Evolutionary conservation across 306 rosid species (phyloP), one percentile per base, ranked within the genome.

Genomic region (Sindora glabra): DNA sequence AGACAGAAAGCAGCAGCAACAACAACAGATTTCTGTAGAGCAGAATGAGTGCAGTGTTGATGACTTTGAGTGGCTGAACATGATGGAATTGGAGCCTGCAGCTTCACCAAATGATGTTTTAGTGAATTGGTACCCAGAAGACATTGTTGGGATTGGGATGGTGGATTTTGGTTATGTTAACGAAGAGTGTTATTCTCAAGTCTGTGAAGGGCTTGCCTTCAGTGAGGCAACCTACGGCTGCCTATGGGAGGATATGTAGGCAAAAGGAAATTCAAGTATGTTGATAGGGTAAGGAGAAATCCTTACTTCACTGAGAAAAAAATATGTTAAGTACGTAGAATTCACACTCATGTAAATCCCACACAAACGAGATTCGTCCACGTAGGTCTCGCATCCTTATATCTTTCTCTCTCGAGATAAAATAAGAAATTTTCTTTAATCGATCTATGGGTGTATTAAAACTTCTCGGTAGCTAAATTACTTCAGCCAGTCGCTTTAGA

Each of bases 51-150:
- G 56, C 8, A 33, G 16, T 24, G 8, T 27, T n/a, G 6, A 62
- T 23, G 81, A 79, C 6, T 74, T 59, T 36, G 72, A 60, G 59
- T 73, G 81, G 85, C 29, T 42, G 14, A 75, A 23, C 22, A 29
- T 44, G 77, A 65, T 63, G 64, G 76, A 65, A 42, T 40, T 48
- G 62, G 73, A 71, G 42, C 69, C 75, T 34, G 48, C 38, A 41
- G 48, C 38, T 18, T 57, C 36, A 48, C 26, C 10, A 8, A 57
- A 33, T 40, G 81, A 77, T 5, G 55, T 54, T 26, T 62, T 42
- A 3, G 63, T n/a, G 71, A 48, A 71, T 51, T 82, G 94, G 89
- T 72, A 59, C 37, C 62, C 44, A 13, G 81, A 72, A 62, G 72
- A 72, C 23, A 21, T 26, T 41, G 70, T 47, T 59, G 73, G 63